Conservation (phyloP, 148 eudicot genomes). For the Camellia sinensis region DNA sequence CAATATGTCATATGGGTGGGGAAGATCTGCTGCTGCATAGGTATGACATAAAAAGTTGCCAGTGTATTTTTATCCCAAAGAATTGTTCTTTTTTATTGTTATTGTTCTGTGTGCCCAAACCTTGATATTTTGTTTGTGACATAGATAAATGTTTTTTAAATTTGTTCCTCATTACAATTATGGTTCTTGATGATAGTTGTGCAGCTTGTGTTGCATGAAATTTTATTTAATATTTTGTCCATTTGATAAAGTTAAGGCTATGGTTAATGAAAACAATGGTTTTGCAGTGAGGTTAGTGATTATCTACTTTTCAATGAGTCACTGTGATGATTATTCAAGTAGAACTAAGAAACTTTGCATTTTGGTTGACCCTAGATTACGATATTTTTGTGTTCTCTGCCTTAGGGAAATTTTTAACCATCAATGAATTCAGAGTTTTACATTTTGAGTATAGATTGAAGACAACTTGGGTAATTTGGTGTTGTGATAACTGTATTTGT, state of each 20-base stretch:
- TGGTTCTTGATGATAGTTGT: background rate
- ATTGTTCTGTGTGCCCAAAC: background rate
- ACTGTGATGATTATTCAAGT: constrained; percentile 11
- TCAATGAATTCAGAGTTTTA: background rate
- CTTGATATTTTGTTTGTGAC: too few species aligned
- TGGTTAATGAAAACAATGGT: too few species aligned
- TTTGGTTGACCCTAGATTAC: background rate
- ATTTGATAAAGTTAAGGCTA: too few species aligned
- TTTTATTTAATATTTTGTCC: too few species aligned
- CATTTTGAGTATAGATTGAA: background rate
- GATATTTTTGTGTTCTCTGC: background rate
- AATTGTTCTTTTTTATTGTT: background rate
- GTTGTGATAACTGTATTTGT: background rate
- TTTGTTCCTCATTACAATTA: background rate
- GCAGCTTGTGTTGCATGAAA: too few species aligned
- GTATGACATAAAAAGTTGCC: constrained; percentile 32
- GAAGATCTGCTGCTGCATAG: constrained; percentile 95
- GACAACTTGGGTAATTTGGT: background rate
- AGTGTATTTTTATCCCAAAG: background rate
- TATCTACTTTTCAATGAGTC: too few species aligned
- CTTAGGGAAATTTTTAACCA: background rate
- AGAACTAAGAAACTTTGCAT: background rate
- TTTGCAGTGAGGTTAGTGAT: too few species aligned
- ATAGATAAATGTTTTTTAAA: background rate
- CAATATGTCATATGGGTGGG: constrained; percentile 98